A percentile compares a stretch with the other conserved stretches of the same genome.
Conservation (phyloP, 192 early-diverging fungal species). For the Coemansia sp. region DNA sequence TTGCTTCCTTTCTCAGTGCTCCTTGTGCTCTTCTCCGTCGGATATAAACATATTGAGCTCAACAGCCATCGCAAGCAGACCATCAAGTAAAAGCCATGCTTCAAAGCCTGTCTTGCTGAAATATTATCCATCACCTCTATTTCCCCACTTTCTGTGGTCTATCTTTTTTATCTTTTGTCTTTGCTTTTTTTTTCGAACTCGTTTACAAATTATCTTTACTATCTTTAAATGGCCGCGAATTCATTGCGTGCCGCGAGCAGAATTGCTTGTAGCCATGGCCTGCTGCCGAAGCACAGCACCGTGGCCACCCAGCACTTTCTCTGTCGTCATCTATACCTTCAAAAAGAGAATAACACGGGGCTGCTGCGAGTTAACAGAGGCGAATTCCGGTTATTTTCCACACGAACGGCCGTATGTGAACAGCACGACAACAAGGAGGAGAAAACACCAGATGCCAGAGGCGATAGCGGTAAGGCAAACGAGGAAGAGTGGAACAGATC, state of each 20-base stretch:
- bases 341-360: not conserved
- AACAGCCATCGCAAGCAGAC: conserved; percentile 43
- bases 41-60: conserved; percentile 45
- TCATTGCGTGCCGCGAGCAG: not conserved
- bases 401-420: not conserved
- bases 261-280: not conserved
- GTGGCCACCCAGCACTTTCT: not conserved
- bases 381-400: not conserved
- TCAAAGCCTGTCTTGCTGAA: too few species aligned
- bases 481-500: conserved; percentile 43
- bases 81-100: conserved; percentile 13
- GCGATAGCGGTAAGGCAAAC: not conserved
- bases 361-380: not conserved
- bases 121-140: not conserved
- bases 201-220: not conserved
- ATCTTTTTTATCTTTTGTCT: conserved; percentile 13
- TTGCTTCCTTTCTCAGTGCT: conserved; percentile 56
- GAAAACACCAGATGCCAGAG: not conserved
- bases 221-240: not conserved
- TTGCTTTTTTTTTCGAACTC: not conserved
- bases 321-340: not conserved
- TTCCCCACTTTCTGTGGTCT: not conserved
- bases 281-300: not conserved
- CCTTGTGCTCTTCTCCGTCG: conserved; percentile 27
- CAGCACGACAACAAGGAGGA: not conserved